A percentile compares a stretch with the other conserved stretches of the same genome.
These are phyloP conservation scores for Acacia pycnantha DNA, from an alignment of 331 rosid species.

Conservation along the genomic window DNA sequence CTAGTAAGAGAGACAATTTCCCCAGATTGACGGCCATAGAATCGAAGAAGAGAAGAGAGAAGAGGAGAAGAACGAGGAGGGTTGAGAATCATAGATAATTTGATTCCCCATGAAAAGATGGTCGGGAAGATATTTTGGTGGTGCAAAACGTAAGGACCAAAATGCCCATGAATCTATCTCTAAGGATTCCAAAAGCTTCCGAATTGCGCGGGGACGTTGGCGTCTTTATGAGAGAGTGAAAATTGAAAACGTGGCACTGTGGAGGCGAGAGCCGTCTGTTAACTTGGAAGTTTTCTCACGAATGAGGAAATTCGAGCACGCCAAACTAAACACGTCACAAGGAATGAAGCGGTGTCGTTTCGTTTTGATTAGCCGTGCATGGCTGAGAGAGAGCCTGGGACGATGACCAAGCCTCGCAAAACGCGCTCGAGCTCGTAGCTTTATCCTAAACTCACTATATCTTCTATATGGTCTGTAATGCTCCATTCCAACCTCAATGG, in stretches of 20 bases:
- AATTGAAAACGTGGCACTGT: conserved; percentile 39
- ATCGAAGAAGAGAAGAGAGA: conserved; percentile 6
- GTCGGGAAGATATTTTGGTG: conserved; percentile 17
- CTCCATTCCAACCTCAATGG: conserved; percentile 36
- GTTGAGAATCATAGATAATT: background rate
- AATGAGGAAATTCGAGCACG: background rate
- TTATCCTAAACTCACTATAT: conserved; percentile 18
- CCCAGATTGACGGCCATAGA: conserved; percentile 74
- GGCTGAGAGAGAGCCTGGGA: conserved; percentile 18
- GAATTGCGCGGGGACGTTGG: background rate
- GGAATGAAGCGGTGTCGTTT: conserved; percentile 27
- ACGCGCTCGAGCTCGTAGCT: conserved; percentile 28
- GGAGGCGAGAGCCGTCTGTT: conserved; percentile 44
- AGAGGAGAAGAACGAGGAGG: background rate
- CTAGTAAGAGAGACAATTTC: conserved; percentile 66
- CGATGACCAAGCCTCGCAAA: conserved; percentile 12
- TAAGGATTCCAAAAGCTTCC: background rate
- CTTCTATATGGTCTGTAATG: background rate
- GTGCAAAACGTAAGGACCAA: conserved; percentile 24
- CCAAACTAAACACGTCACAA: conserved; percentile 1
- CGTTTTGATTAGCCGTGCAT: background rate
- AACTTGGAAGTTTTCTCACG: background rate
- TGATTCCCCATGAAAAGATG: conserved; percentile 39
- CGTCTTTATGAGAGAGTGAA: background rate
- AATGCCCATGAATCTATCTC: conserved; percentile 12